These are phyloP conservation scores for Fusarium floridanum DNA, from an alignment of 2,329 filamentous ascomycete species.

Conservation along the genomic window DNA sequence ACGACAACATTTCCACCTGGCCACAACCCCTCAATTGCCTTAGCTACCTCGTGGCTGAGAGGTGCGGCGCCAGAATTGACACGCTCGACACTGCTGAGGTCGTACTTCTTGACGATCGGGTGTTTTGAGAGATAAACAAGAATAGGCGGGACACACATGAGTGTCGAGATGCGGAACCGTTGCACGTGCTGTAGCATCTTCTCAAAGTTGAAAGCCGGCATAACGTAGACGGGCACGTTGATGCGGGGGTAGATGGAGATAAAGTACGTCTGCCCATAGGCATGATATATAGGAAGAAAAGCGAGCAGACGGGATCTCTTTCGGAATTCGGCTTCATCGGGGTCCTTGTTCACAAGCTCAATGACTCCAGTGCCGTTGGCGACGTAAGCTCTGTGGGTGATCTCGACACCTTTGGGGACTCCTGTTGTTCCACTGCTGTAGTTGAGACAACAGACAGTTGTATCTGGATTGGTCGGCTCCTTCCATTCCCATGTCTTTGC, in stretches of 20 bases:
- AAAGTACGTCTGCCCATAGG: slow-evolving; percentile 78
- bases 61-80: slow-evolving; percentile 79
- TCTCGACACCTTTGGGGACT: slow-evolving; percentile 84
- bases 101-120: slow-evolving; percentile 73
- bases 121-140: slow-evolving; percentile 79
- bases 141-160: slow-evolving; percentile 80
- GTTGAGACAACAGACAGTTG: slow-evolving; percentile 77
- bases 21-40: slow-evolving; percentile 65
- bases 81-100: slow-evolving; percentile 73
- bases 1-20: slow-evolving; percentile 50
- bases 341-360: slow-evolving; percentile 53
- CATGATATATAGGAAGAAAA: slow-evolving; percentile 83
- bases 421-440: slow-evolving; percentile 85
- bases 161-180: slow-evolving; percentile 74
- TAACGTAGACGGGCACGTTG: slow-evolving; percentile 77
- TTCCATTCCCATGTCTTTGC: slow-evolving; percentile 71
- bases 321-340: slow-evolving; percentile 59
- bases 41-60: slow-evolving; percentile 63
- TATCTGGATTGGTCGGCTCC: slow-evolving; percentile 62
- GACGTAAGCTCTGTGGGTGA: slow-evolving; percentile 80
- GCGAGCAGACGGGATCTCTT: slow-evolving; percentile 63
- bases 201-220: slow-evolving; percentile 81
- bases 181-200: slow-evolving; percentile 77
- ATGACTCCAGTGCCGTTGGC: slow-evolving; percentile 75
- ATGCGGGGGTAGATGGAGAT: slow-evolving; percentile 68